Conservation (phyloP, 352 stramenopile species). For the Globisporangium ultimum region DNA sequence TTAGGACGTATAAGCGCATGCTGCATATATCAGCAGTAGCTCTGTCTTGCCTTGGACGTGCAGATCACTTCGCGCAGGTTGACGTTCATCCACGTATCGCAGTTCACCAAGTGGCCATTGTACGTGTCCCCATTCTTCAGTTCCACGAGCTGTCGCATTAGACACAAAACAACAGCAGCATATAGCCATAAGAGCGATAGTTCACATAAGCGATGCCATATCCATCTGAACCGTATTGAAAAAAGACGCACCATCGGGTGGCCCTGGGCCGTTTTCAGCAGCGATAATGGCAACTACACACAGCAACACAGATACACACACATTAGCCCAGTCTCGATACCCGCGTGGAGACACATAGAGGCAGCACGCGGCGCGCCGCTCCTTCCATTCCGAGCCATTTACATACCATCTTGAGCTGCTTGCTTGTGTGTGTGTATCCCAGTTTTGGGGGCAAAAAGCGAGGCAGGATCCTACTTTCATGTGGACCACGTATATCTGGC, state of each 20-base stretch:
- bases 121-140: conserved; percentile 99
- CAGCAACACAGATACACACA: conserved; percentile 13
- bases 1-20: background rate
- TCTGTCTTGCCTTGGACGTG: conserved; percentile 86
- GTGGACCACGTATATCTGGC: background rate
- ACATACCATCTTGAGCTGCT: background rate
- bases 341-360: background rate
- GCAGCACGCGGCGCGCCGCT: background rate
- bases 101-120: conserved; percentile 96
- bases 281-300: conserved; percentile 91
- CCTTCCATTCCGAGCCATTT: background rate
- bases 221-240: background rate
- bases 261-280: conserved; percentile 94
- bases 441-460: background rate
- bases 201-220: no score
- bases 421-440: no score
- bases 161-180: no score
- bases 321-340: background rate
- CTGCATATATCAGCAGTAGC: background rate
- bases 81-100: conserved; percentile 99
- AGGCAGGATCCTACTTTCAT: background rate
- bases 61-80: conserved; percentile 99
- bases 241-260: conserved; percentile 85
- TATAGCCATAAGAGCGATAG: no score
- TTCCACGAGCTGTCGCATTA: conserved; percentile 89